Evolutionary conservation across 2,329 filamentous ascomycete genomes (phyloP).

Genomic region (Colletotrichum theobromicola): DNA sequence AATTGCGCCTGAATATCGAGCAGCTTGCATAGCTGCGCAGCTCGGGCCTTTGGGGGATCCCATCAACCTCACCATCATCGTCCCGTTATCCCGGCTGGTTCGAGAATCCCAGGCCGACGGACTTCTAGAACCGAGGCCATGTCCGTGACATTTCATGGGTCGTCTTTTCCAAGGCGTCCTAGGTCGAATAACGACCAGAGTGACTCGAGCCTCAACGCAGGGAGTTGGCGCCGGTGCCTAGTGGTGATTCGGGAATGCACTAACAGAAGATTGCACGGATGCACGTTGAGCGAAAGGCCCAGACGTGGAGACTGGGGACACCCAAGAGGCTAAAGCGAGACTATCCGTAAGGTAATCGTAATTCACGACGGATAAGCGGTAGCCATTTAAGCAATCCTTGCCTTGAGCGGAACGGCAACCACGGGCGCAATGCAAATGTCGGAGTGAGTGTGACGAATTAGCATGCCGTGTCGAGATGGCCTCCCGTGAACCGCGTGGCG

Average conservation of each 20-base stretch:
- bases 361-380: background rate
- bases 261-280: conserved; percentile 16
- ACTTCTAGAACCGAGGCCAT: conserved; percentile 12
- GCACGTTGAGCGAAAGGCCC: background rate
- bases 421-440: background rate
- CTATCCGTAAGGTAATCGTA: background rate
- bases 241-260: background rate
- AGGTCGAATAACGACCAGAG: background rate
- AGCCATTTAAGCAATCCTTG: background rate
- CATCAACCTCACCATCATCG: background rate
- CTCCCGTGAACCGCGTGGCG: background rate
- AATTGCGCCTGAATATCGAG: background rate
- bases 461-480: conserved; percentile 1
- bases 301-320: background rate
- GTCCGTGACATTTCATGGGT: background rate
- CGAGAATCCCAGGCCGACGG: background rate
- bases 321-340: background rate
- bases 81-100: conserved; percentile 2
- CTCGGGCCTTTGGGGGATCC: background rate
- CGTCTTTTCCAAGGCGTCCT: background rate
- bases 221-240: background rate
- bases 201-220: conserved; percentile 16
- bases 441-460: conserved; percentile 12
- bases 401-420: background rate
- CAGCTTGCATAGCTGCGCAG: background rate